Base-by-base conservation (phyloP, 2,329 filamentous ascomycete genomes). In the Penicillium polonicum region DNA sequence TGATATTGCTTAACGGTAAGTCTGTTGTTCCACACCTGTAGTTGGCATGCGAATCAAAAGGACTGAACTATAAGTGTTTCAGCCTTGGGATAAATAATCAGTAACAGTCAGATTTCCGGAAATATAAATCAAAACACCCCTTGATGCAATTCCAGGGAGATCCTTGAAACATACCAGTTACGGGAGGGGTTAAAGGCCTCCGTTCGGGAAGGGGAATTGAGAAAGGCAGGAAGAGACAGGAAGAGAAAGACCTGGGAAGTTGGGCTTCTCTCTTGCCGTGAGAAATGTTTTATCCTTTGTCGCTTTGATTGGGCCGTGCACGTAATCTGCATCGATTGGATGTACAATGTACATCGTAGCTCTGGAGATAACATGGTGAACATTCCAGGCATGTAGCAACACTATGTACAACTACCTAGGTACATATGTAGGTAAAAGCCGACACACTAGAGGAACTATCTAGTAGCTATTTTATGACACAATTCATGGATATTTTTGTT, bases 141-240 rank as follows among this genome's bases (percentile, higher is more conserved):
- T 71, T 69, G 68, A 67, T 71, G 55, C 58, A 57, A 68, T 65
- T 63, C 57, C 54, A 64, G 45, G 52, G 55, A 49, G 39, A 21
- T 27, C 19, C 41, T 51, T 58, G 57, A 68, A 68, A 66, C 67
- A 68, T 69, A 63, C 66, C 67, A 66, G 53, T 53, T 19, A 58
- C 48, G 39, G 48, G 48, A 17, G 13, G 48, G 42, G 38, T 51
- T 19, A 13, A 29, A 41, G 31, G 15, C 1, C 21, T 29, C 23
- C 33, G 31, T 39, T n/a, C 19, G 12, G 23, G 42, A 46, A 48
- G 15, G 43, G 43, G 17, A 25, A 36, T 39, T 21, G 17, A 42
- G 15, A 42, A 31, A n/a, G 15, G 13, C 19, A 38, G 31, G 31
- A 33, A 33, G 31, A 33, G 31, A 15, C 12, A 15, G 13, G 25